phyloP scores from a whole-genome alignment of 495 filamentous ascomycete genomes.

The Penicillium robsamsonii region DNA sequence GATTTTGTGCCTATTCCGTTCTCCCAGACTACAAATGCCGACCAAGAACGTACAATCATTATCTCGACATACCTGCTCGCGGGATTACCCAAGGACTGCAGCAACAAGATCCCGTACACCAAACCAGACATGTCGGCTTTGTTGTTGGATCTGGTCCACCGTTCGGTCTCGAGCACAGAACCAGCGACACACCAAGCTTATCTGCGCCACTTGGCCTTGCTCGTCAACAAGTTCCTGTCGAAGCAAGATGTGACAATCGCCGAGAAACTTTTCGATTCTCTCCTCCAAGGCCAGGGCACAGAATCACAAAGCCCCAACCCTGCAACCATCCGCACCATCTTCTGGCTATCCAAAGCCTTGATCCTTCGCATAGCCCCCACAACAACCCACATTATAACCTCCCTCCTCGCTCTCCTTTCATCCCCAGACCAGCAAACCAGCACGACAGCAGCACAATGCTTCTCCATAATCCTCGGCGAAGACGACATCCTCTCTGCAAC shows the following conservation, averaged over 20 bases:
- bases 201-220: constrained; percentile 60
- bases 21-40: constrained; percentile 27
- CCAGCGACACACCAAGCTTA: constrained; percentile 50
- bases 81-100: constrained; percentile 47
- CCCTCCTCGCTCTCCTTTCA: constrained; percentile 57
- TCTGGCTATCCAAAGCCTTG: constrained; percentile 57
- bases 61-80: constrained; percentile 62
- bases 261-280: constrained; percentile 31
- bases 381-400: constrained; percentile 49
- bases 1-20: constrained; percentile 44
- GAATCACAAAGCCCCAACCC: constrained; percentile 22
- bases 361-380: constrained; percentile 47
- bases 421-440: constrained; percentile 36
- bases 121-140: constrained; percentile 33
- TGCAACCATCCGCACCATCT: constrained; percentile 40
- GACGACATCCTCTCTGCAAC: constrained; percentile 63
- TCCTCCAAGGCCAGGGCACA: constrained; percentile 28
- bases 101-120: constrained; percentile 33
- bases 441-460: constrained; percentile 56
- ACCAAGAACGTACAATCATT: constrained; percentile 52
- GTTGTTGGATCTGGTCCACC: constrained; percentile 42
- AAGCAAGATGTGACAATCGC: constrained; percentile 41
- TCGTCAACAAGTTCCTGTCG: constrained; percentile 65
- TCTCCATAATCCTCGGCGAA: constrained; percentile 58
- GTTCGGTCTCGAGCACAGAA: constrained; percentile 31